phyloP scores from a whole-genome alignment of 2,329 filamentous ascomycete species.

The Aspergillus japonicus region DNA sequence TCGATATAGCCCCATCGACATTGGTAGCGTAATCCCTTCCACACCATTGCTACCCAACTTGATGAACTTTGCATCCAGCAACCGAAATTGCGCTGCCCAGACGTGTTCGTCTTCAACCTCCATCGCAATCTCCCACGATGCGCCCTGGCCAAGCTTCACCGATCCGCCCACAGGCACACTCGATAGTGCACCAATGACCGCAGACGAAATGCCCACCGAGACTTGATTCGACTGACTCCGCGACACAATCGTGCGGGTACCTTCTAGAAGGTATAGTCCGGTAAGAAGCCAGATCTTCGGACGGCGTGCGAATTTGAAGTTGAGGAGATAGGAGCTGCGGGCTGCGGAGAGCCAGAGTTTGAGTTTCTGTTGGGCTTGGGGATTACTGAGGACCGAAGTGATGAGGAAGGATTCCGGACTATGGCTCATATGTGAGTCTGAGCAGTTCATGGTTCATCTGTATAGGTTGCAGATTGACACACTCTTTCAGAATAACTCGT shows the following conservation, averaged over 20 bases:
- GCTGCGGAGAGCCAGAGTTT: slow-evolving; percentile 28
- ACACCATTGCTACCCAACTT: slow-evolving; percentile 10
- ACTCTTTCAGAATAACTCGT: slow-evolving; percentile 24
- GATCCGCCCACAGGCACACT: slow-evolving; percentile 26
- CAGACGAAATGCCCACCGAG: slow-evolving; percentile 21
- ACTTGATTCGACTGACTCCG: slow-evolving; percentile 12
- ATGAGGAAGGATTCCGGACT: slow-evolving; percentile 24
- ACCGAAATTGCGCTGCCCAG: slow-evolving; percentile 28
- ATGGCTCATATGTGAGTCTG: not conserved
- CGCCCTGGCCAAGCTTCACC: slow-evolving; percentile 21
- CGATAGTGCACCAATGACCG: slow-evolving; percentile 21
- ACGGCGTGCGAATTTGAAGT: slow-evolving; percentile 26
- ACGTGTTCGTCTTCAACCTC: slow-evolving; percentile 27
- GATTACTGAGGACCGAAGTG: slow-evolving; percentile 16
- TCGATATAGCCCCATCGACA: slow-evolving; percentile 23
- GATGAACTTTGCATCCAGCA: slow-evolving; percentile 24
- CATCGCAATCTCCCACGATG: slow-evolving; percentile 24
- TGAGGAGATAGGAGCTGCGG: slow-evolving; percentile 21
- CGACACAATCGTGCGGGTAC: slow-evolving; percentile 20
- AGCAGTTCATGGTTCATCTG: not conserved
- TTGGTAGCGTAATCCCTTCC: slow-evolving; percentile 14
- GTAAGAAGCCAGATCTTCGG: slow-evolving; percentile 28
- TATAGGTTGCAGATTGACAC: slow-evolving; percentile 10
- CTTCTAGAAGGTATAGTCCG: slow-evolving; percentile 24
- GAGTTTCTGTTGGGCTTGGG: slow-evolving; percentile 20